phyloP scores from a whole-genome alignment of 495 filamentous ascomycete species.

The Bombardia bombarda region DNA sequence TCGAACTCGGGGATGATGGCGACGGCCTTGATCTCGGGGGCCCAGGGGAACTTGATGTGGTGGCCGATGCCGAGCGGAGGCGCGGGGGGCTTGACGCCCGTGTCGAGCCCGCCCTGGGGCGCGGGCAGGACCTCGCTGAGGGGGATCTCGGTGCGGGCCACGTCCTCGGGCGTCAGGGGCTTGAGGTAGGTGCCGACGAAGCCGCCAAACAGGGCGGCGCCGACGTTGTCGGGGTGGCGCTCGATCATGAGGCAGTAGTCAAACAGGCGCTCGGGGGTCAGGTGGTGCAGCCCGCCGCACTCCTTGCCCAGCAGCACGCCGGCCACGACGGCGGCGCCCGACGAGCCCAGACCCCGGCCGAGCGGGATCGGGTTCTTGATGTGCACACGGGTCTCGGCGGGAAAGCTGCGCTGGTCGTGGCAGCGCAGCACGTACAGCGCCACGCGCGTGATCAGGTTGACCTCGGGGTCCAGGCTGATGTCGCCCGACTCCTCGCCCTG shows the following conservation, averaged over 20 bases:
- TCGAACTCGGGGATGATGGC: slow-evolving; percentile 93
- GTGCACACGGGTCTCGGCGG: slow-evolving; percentile 78
- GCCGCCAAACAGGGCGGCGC: slow-evolving; percentile 89
- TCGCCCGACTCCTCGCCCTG: slow-evolving; percentile 62
- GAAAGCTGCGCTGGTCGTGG: slow-evolving; percentile 75
- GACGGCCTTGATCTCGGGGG: slow-evolving; percentile 86
- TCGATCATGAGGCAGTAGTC: slow-evolving; percentile 98
- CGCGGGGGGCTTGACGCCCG: slow-evolving; percentile 70
- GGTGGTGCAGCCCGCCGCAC: slow-evolving; percentile 65
- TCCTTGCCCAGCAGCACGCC: slow-evolving; percentile 88
- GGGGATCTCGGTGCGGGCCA: slow-evolving; percentile 84
- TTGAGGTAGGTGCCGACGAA: slow-evolving; percentile 94
- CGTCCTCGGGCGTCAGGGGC: slow-evolving; percentile 78
- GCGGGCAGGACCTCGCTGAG: slow-evolving; percentile 84
- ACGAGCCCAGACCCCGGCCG: slow-evolving; percentile 82
- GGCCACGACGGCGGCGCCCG: slow-evolving; percentile 88
- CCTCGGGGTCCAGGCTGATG: slow-evolving; percentile 68
- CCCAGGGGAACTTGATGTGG: slow-evolving; percentile 87
- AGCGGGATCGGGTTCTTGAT: slow-evolving; percentile 91
- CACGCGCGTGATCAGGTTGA: slow-evolving; percentile 84
- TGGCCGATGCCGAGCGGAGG: slow-evolving; percentile 89
- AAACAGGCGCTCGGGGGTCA: slow-evolving; percentile 76
- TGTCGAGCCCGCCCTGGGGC: slow-evolving; percentile 81
- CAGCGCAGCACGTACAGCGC: slow-evolving; percentile 90
- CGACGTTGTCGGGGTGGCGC: slow-evolving; percentile 94